Conservation (phyloP, 495 filamentous ascomycete species). For the Clavariopsis aquatica region DNA sequence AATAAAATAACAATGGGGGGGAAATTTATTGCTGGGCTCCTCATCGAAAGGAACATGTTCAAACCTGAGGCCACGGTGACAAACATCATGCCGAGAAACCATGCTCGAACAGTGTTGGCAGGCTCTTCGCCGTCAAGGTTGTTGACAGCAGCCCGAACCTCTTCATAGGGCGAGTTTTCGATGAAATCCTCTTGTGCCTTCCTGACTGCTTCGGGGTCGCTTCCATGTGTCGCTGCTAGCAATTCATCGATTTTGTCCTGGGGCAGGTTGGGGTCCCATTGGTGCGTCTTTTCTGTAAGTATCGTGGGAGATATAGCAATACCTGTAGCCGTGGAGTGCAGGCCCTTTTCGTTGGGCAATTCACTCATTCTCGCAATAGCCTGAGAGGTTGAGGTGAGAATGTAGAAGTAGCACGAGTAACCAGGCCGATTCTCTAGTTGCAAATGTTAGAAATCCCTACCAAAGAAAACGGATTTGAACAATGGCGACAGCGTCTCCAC, state of each 20-base stretch:
- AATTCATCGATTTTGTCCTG: conserved; percentile 62
- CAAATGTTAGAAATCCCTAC: too few relatives aligned
- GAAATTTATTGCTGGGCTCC: conserved; percentile 31
- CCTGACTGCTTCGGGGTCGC: conserved; percentile 54
- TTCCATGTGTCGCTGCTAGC: conserved; percentile 58
- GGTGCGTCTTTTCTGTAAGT: conserved; percentile 59
- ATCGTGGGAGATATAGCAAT: conserved; percentile 30
- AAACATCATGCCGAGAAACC: conserved; percentile 66
- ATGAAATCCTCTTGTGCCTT: conserved; percentile 55
- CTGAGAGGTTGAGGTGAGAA: background rate
- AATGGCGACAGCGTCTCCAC: too few relatives aligned
- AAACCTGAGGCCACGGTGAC: conserved; percentile 30
- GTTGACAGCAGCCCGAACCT: conserved; percentile 63
- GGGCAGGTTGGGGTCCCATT: conserved; percentile 70
- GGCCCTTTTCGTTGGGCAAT: conserved; percentile 7
- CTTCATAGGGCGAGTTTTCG: conserved; percentile 71
- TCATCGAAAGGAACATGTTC: conserved; percentile 37
- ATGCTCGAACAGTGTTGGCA: conserved; percentile 70
- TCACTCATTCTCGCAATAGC: background rate
- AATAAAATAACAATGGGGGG: conserved; percentile 26
- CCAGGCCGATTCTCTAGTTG: too few relatives aligned
- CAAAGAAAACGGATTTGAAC: too few relatives aligned
- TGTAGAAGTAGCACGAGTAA: background rate
- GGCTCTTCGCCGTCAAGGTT: conserved; percentile 55
- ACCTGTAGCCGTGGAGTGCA: background rate